Conservation (phyloP, 495 filamentous ascomycete species). For the Penicillium turbatum region DNA sequence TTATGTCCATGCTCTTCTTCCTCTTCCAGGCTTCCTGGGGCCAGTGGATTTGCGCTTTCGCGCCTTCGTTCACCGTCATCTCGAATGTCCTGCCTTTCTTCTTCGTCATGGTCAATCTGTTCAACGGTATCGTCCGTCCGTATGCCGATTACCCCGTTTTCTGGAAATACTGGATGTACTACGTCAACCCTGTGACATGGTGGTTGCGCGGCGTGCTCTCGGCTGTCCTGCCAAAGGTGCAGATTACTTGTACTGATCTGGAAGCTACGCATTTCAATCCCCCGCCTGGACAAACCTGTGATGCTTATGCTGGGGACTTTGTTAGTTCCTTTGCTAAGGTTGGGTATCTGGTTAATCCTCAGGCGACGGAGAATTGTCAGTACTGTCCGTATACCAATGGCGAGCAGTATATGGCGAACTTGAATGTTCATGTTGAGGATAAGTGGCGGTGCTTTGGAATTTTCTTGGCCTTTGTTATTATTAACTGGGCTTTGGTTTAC, state of each 20-base stretch:
- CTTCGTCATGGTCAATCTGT: slow-evolving; percentile 70
- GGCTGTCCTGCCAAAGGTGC: slow-evolving; percentile 49
- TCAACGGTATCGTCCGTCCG: slow-evolving; percentile 70
- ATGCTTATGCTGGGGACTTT: slow-evolving; percentile 53
- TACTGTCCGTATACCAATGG: slow-evolving; percentile 70
- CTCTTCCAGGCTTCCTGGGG: slow-evolving; percentile 75
- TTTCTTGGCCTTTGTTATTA: slow-evolving; percentile 70
- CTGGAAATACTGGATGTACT: slow-evolving; percentile 80
- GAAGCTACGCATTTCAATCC: slow-evolving; percentile 66
- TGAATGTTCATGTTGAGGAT: slow-evolving; percentile 61
- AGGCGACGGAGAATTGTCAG: slow-evolving; percentile 56
- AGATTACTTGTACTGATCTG: slow-evolving; percentile 51
- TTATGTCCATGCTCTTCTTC: slow-evolving; percentile 80
- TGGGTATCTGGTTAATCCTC: slow-evolving; percentile 58
- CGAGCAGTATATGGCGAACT: slow-evolving; percentile 59
- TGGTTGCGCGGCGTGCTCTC: slow-evolving; percentile 73
- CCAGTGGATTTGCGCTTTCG: slow-evolving; percentile 80
- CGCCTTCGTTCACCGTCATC: slow-evolving; percentile 76
- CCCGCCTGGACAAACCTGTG: slow-evolving; percentile 60
- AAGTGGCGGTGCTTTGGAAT: slow-evolving; percentile 79
- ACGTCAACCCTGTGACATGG: slow-evolving; percentile 64
- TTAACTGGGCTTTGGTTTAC: slow-evolving; percentile 75
- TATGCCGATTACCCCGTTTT: slow-evolving; percentile 71
- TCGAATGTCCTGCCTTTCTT: slow-evolving; percentile 61
- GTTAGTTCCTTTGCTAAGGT: slow-evolving; percentile 42